These are phyloP conservation scores for Epichloe amarillans DNA, from an alignment of 2,329 filamentous ascomycete genomes.

Conservation along the genomic window DNA sequence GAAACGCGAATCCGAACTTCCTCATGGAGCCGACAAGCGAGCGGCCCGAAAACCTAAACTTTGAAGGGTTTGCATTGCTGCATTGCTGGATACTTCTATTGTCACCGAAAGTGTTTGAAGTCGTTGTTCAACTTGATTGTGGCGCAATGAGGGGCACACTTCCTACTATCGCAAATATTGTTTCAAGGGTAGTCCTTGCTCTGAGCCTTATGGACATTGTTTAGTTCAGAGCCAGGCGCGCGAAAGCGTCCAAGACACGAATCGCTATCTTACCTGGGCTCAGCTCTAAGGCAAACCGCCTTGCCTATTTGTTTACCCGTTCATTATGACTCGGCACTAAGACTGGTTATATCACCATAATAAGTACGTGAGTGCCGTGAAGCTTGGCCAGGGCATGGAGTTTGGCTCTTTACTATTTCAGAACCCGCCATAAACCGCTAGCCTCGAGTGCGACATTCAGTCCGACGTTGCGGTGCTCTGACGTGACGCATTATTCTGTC, in stretches of 20 bases:
- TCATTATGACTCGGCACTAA: too few relatives aligned
- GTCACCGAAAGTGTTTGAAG: neutral
- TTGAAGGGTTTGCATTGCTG: neutral
- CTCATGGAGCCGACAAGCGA: neutral
- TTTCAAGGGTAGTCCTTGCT: neutral
- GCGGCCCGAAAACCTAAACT: constrained; percentile 1
- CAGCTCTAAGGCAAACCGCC: neutral
- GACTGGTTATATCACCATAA: too few relatives aligned
- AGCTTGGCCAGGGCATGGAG: neutral
- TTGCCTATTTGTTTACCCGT: neutral
- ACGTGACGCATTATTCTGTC: neutral
- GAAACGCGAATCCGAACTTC: neutral
- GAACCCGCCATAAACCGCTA: neutral
- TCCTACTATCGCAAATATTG: too few relatives aligned
- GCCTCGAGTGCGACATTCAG: neutral
- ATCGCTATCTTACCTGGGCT: neutral
- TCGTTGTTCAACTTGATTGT: too few relatives aligned
- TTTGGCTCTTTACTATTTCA: neutral
- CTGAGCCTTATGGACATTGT: neutral
- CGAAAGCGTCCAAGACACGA: neutral
- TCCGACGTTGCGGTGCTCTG: neutral
- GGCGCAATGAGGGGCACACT: too few relatives aligned
- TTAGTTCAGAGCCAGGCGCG: neutral
- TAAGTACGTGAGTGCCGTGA: neutral
- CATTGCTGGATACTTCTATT: neutral